Base-by-base conservation (phyloP, 2,329 filamentous ascomycete genomes). In the Cladophialophora carrionii region DNA sequence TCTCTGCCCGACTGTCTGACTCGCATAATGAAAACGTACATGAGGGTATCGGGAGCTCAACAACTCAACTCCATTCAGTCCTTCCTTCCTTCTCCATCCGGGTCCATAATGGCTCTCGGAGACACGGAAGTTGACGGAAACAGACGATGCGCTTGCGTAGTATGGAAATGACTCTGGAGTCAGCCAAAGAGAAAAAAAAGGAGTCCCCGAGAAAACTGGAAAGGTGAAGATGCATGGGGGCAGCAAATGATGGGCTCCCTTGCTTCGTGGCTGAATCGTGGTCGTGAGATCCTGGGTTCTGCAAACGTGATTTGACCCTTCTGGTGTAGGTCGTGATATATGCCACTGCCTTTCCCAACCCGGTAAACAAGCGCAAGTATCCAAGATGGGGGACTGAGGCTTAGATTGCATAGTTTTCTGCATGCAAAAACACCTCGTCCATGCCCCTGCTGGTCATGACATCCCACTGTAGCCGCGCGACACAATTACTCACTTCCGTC, bases 341-440 rank as follows among this genome's bases (percentile, higher is more conserved):
- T 54, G 52, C n/a, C n/a, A 2, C n/a, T 53, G n/a, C 22, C 5
- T 26, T 49, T 43, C 37, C 37, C 17, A 43, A 43, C 1, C 20
- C 24, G 48, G 24, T 26, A 8, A 20, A 49, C 8, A 41, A 41
- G 8, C 34, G 7, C 53, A 56, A 41, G n/a, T 8, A n/a, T 43
- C 17, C 17, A n/a, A 43, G 37, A 17, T n/a, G 37, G n/a, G n/a
- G 17, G 37, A 17, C 17, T 43, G 37, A 43, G 17, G 37, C 20
- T 83, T 77, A 96, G 68, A 96, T 82, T 58, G 92, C 91, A 80
- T 96, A 97, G 76, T 97, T 97, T 82, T 98, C 94, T 3, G 93
- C 91, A 80, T 97, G 94, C 76, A 97, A 78, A 76, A 93, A 97
- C 61, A 98, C 90, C 83, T 97, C 94, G 74, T 97, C 93, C 54